Base-by-base conservation (phyloP, 805 yeast genomes). In the Starmerella davenportii region DNA sequence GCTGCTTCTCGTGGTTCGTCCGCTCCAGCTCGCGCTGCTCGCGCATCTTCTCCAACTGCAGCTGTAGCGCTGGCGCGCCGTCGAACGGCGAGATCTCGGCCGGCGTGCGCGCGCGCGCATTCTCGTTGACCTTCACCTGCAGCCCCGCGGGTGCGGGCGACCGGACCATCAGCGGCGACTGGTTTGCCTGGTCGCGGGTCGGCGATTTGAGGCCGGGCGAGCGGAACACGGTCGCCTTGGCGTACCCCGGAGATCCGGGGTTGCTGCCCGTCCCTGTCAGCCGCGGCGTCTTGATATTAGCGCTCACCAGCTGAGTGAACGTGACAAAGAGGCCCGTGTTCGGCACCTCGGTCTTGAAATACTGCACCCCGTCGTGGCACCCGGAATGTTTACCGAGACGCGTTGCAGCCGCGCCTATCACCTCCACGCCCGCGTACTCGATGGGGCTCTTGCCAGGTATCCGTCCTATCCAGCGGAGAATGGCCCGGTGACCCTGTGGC, bases 381-480 rank as follows among this genome's bases (percentile, higher is more conserved):
- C 98, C 98, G 39, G 72, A 69, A 52, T 87, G 90, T 56, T 81
- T 79, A 18, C 98, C 98, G 4, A 62, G 53, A 0, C 69, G 60
- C 30, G 70, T 67, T 1, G 73, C 74, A 5, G 40, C 41, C 24
- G 44, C 45, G 1, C 79, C 85, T n/a, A 73, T 51, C 32, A 87
- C 61, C 54, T 87, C 95, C 4, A 87, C 67, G 2, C 98, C 98
- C 4, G 85, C 94, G 61, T 75, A 87, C 9, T 65, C 63, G 0
- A 94, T 93, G 5, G 60, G 57, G 5, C 38, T 31, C 51, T 79
- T 81, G 18, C 76, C 76, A 18, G 73, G 68, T 15, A 87, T 80
- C 2, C 66, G 57, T 1, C 95, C 98, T 17, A 74, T 63, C 56
- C 68, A 85, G 42, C 73, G 65, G 38, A 85, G 60, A 9, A 74